A percentile compares a stretch with the other conserved stretches of the same genome.
Conservation (phyloP, 352 stramenopile species). For the Phytophthora vignae region DNA sequence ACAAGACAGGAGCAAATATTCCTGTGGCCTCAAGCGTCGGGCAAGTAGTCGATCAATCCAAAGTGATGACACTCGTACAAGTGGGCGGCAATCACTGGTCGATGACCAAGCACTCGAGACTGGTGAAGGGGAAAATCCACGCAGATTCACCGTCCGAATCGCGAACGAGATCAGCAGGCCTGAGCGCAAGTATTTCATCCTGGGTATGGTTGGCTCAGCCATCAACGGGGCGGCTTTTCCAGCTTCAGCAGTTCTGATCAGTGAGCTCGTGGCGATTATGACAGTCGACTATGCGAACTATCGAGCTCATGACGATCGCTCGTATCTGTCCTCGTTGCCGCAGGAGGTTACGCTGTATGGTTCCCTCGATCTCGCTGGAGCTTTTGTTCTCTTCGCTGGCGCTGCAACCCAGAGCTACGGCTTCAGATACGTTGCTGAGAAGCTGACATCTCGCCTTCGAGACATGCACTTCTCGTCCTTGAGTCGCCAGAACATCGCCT, state of each 20-base stretch:
- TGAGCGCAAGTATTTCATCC: conserved; percentile 28
- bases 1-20: background rate
- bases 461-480: conserved; percentile 59
- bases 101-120: conserved; percentile 37
- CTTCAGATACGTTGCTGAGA: conserved; percentile 62
- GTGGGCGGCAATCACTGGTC: conserved; percentile 28
- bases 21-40: background rate
- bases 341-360: conserved; percentile 43
- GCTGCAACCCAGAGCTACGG: conserved; percentile 45
- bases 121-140: background rate
- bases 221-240: conserved; percentile 33
- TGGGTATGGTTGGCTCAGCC: conserved; percentile 27
- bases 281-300: conserved; percentile 41
- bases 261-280: conserved; percentile 38
- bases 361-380: conserved; percentile 47
- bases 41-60: background rate
- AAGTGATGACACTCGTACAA: background rate
- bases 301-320: conserved; percentile 26
- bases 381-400: conserved; percentile 35
- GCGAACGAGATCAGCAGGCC: conserved; percentile 28
- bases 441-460: conserved; percentile 54
- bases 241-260: conserved; percentile 32
- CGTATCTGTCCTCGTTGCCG: conserved; percentile 32
- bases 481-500: conserved; percentile 58
- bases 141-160: background rate